Percentiles rank a stretch among this genome's conserved stretches.
These are phyloP conservation scores for Cardamine chenopodiifolia DNA, from an alignment of 345 rosid species.

Conservation along the genomic window DNA sequence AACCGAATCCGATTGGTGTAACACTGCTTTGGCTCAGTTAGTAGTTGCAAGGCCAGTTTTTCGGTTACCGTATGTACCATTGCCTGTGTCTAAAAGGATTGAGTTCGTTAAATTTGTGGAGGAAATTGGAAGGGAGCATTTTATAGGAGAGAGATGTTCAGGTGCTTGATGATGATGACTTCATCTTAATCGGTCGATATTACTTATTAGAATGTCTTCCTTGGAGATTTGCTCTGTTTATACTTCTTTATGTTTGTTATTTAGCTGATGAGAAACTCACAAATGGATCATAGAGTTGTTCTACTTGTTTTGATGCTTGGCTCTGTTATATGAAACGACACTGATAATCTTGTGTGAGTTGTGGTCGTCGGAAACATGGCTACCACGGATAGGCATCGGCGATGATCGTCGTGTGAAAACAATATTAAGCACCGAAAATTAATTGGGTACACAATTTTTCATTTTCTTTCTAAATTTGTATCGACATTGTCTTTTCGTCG, in stretches of 20 bases:
- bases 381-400: constrained; percentile 2
- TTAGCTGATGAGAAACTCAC: constrained; percentile 14
- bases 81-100: constrained; percentile 60
- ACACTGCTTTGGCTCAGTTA: constrained; percentile 86
- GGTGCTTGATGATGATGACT: constrained; percentile 77
- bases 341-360: not conserved
- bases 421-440: not conserved
- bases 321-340: constrained; percentile 12
- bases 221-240: not conserved
- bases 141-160: constrained; percentile 79
- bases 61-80: constrained; percentile 80
- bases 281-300: constrained; percentile 17
- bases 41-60: constrained; percentile 83
- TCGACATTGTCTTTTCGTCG: not conserved
- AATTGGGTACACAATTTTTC: too few relatives aligned
- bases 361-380: not conserved
- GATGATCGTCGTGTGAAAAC: too few relatives aligned
- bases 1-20: constrained; percentile 88
- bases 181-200: constrained; percentile 68
- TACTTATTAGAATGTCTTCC: constrained; percentile 45
- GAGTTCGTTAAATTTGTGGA: constrained; percentile 74
- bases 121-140: constrained; percentile 68
- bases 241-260: not conserved
- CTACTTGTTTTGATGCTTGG: constrained; percentile 8
- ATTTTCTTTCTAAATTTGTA: too few relatives aligned